These are phyloP conservation scores for Trypanosomatidae sp. DNA, from an alignment of 208 protist genomes.

Conservation along the genomic window DNA sequence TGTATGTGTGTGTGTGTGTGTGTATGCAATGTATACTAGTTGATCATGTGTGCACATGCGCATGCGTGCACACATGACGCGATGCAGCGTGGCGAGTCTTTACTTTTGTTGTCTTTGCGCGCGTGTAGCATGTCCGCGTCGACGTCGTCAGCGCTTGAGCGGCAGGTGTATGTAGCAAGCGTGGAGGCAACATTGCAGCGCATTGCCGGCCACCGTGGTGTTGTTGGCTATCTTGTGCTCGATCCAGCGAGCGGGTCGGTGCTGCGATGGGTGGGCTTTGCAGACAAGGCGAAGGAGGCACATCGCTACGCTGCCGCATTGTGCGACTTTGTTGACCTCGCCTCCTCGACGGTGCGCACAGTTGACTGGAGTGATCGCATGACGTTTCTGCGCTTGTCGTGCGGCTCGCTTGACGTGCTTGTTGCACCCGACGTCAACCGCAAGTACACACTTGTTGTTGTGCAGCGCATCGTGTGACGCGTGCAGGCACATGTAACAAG, in stretches of 20 bases:
- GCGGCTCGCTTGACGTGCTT: constrained; percentile 45
- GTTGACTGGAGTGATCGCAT: constrained; percentile 67
- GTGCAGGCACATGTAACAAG: background rate
- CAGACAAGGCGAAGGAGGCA: constrained; percentile 18
- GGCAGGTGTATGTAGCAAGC: constrained; percentile 35
- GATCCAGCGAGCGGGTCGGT: constrained; percentile 41
- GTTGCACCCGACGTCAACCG: constrained; percentile 66
- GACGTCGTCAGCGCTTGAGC: constrained; percentile 16
- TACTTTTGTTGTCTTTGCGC: background rate
- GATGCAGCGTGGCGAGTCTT: too few relatives aligned
- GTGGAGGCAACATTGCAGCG: constrained; percentile 54
- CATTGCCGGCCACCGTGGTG: constrained; percentile 58
- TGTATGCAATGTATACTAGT: too few relatives aligned
- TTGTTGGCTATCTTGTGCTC: constrained; percentile 69
- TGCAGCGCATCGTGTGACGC: constrained; percentile 37
- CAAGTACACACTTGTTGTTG: constrained; percentile 65
- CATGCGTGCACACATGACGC: too few relatives aligned
- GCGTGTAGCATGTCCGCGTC: background rate
- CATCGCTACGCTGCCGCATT: constrained; percentile 44
- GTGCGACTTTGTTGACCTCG: constrained; percentile 47
- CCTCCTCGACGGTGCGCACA: constrained; percentile 55
- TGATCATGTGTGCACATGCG: too few relatives aligned
- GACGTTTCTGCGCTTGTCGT: constrained; percentile 72
- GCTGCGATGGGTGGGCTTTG: constrained; percentile 49
- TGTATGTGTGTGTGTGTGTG: too few relatives aligned